phyloP scores from a whole-genome alignment of 768 basidiomycete genomes.

The Collybiopsis luxurians region DNA sequence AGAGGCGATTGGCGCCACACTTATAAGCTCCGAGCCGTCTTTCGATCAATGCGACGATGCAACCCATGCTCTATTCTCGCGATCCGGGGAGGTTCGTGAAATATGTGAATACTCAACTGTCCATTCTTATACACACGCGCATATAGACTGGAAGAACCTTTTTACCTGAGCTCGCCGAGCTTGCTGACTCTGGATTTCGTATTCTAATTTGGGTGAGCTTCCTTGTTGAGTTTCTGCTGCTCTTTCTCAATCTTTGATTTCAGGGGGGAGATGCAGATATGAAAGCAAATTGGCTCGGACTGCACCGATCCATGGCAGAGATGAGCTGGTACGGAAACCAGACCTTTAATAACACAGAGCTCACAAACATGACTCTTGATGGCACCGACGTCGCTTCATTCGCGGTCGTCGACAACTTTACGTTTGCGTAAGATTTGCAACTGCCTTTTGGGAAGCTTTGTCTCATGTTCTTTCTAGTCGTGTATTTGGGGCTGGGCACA shows the following conservation, averaged over 20 bases:
- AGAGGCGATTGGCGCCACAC: constrained; percentile 34
- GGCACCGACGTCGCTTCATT: constrained; percentile 35
- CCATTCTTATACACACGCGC: not conserved
- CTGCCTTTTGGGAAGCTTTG: not conserved
- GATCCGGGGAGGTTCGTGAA: constrained; percentile 27
- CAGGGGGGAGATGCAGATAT: constrained; percentile 34
- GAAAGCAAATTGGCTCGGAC: constrained; percentile 39
- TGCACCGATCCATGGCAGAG: constrained; percentile 33
- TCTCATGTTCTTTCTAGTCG: constrained; percentile 4
- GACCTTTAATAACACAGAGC: constrained; percentile 34
- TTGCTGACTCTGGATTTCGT: constrained; percentile 31
- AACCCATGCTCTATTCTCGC: constrained; percentile 19
- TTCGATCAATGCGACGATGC: constrained; percentile 31
- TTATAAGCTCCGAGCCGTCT: constrained; percentile 13
- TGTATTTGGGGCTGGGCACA: constrained; percentile 39
- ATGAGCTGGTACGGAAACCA: constrained; percentile 48
- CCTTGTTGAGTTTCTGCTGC: not conserved
- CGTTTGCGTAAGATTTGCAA: constrained; percentile 34
- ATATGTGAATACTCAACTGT: not conserved
- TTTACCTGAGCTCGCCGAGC: constrained; percentile 27
- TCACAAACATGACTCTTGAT: constrained; percentile 28
- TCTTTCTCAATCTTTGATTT: not conserved
- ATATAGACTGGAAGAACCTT: constrained; percentile 28
- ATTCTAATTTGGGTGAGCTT: constrained; percentile 33
- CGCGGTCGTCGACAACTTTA: constrained; percentile 45